phyloP scores from a whole-genome alignment of 2,329 filamentous ascomycete species.

The Davidsoniella virescens region DNA sequence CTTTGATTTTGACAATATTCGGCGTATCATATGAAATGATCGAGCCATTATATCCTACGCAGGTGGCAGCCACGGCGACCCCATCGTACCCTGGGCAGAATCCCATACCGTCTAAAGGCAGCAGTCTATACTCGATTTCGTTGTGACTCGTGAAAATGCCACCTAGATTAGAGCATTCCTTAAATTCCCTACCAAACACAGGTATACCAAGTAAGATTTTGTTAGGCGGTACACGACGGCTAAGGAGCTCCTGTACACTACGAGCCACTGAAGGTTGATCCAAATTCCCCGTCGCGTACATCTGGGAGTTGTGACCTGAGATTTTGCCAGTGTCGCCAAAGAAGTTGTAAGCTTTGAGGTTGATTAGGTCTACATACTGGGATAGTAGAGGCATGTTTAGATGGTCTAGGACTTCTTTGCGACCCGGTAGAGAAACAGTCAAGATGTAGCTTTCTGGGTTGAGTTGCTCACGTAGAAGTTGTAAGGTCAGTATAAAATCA shows the following conservation, averaged over 20 bases:
- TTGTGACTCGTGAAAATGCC: background rate
- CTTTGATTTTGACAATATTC: background rate
- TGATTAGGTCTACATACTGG: slow-evolving; percentile 1
- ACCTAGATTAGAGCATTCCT: background rate
- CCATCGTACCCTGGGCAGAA: background rate
- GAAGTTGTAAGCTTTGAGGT: slow-evolving; percentile 1
- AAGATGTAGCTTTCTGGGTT: slow-evolving; percentile 2
- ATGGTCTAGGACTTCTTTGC: background rate
- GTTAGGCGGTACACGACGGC: background rate
- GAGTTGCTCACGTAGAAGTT: background rate
- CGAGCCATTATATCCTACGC: background rate
- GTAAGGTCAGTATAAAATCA: background rate
- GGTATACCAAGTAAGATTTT: slow-evolving; percentile 6
- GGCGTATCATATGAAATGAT: slow-evolving; percentile 3
- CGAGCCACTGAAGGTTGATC: background rate
- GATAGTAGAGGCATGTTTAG: background rate
- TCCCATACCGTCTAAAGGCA: background rate
- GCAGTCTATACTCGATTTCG: background rate
- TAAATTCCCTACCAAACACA: background rate
- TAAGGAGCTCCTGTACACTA: background rate
- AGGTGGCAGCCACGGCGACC: background rate
- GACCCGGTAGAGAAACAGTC: background rate
- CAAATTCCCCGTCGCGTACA: background rate
- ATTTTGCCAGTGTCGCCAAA: background rate
- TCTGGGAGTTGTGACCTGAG: background rate